These are phyloP conservation scores for Paramecium sexaurelia DNA, from an alignment of 73 alveolate species.

Conservation along the genomic window DNA sequence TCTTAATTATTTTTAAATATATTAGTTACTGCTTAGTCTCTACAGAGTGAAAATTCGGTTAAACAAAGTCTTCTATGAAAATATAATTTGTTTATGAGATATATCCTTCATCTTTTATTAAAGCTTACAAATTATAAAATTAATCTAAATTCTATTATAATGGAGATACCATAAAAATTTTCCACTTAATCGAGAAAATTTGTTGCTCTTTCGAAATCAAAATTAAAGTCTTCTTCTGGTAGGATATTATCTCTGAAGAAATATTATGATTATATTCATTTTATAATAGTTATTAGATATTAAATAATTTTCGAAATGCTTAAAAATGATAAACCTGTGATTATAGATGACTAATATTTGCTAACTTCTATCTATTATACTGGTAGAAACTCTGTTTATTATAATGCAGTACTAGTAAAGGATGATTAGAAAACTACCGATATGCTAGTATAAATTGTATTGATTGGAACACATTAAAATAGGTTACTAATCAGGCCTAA, in stretches of 20 bases:
- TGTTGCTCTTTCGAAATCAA: slow-evolving; percentile 77
- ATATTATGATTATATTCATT: no score
- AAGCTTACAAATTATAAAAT: slow-evolving; percentile 65
- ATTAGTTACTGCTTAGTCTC: slow-evolving; percentile 65
- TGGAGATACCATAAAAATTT: slow-evolving; percentile 75
- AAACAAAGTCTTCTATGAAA: slow-evolving; percentile 83
- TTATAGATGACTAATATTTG: slow-evolving; percentile 17
- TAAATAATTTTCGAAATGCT: background rate
- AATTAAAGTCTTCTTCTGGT: slow-evolving; percentile 76
- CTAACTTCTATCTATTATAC: slow-evolving; percentile 10
- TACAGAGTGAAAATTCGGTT: slow-evolving; percentile 81
- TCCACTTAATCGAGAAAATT: no score
- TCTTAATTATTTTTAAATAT: background rate
- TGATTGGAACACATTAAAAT: background rate
- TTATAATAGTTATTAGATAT: no score
- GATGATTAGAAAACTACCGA: background rate
- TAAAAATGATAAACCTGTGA: slow-evolving; percentile 39
- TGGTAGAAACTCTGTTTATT: slow-evolving; percentile 30
- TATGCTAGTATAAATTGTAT: slow-evolving; percentile 20
- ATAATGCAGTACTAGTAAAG: slow-evolving; percentile 30
- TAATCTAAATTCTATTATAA: background rate
- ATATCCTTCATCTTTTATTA: slow-evolving; percentile 63
- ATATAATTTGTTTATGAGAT: slow-evolving; percentile 84
- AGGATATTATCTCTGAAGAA: slow-evolving; percentile 58
- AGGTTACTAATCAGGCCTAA: slow-evolving; percentile 3